A percentile compares a stretch with the other conserved stretches of the same genome.
phyloP scores from a whole-genome alignment of 2,329 filamentous ascomycete species.

The Venturia effusa region DNA sequence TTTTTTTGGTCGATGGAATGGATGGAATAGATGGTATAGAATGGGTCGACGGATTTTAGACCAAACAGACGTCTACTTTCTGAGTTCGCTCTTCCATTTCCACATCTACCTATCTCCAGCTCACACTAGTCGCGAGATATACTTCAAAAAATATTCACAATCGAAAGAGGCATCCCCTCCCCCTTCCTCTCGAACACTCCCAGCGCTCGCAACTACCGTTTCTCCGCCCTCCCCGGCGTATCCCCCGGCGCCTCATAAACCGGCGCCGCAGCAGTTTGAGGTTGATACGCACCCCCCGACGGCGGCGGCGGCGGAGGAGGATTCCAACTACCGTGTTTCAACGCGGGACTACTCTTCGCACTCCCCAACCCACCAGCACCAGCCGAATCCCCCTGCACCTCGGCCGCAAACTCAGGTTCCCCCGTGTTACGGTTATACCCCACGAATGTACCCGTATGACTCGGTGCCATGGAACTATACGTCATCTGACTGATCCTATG shows the following conservation, averaged over 20 bases:
- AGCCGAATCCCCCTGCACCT: not conserved
- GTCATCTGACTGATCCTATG: constrained; percentile 3
- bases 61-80: no score
- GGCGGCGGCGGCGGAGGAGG: not conserved
- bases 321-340: not conserved
- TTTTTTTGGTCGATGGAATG: no score
- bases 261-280: not conserved
- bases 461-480: not conserved
- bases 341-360: not conserved
- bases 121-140: no score
- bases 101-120: no score
- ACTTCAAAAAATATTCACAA: not conserved
- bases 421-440: constrained; percentile 14
- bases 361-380: not conserved
- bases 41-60: no score
- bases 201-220: not conserved
- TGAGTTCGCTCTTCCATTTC: no score
- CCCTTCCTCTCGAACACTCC: no score
- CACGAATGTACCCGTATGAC: constrained; percentile 11
- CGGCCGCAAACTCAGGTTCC: constrained; percentile 13
- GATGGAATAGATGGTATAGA: no score
- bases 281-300: no score
- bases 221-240: not conserved
- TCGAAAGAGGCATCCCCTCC: not conserved
- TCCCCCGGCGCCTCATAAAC: not conserved